Evolutionary conservation across 306 rosid genomes (phyloP).

Genomic region (Hippophae tibetana): DNA sequence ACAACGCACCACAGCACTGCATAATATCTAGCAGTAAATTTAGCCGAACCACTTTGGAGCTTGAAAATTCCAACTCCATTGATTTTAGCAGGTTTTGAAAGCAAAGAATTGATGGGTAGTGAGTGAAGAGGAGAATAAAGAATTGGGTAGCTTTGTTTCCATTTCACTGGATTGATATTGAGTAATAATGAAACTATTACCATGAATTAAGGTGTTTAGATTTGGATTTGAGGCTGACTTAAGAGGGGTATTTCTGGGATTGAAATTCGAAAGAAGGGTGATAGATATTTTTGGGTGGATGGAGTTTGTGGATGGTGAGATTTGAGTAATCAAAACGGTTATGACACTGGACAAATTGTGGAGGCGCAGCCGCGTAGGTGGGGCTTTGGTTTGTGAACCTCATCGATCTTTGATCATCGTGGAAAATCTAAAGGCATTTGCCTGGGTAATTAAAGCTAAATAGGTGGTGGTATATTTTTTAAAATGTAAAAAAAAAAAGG

Average conservation of each 20-base stretch:
- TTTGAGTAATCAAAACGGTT: background rate
- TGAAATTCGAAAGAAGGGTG: background rate
- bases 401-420: background rate
- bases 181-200: constrained; percentile 41
- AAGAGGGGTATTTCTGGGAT: background rate
- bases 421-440: no score
- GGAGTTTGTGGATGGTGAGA: background rate
- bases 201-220: background rate
- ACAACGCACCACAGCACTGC: no score
- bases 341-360: background rate
- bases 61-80: constrained; percentile 8
- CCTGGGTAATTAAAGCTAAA: no score
- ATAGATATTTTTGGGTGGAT: background rate
- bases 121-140: constrained; percentile 19
- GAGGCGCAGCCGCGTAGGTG: background rate
- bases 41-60: constrained; percentile 1
- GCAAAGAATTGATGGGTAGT: constrained; percentile 1
- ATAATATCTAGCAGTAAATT: background rate
- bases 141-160: constrained; percentile 29
- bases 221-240: background rate
- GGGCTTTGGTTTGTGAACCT: background rate
- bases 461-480: no score
- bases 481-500: no score
- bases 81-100: constrained; percentile 14
- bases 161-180: constrained; percentile 30